Percentiles rank a stretch among this genome's conserved stretches.
These are phyloP conservation scores for Peniophora sp. DNA, from an alignment of 1,284 basidiomycete genomes.

Conservation along the genomic window DNA sequence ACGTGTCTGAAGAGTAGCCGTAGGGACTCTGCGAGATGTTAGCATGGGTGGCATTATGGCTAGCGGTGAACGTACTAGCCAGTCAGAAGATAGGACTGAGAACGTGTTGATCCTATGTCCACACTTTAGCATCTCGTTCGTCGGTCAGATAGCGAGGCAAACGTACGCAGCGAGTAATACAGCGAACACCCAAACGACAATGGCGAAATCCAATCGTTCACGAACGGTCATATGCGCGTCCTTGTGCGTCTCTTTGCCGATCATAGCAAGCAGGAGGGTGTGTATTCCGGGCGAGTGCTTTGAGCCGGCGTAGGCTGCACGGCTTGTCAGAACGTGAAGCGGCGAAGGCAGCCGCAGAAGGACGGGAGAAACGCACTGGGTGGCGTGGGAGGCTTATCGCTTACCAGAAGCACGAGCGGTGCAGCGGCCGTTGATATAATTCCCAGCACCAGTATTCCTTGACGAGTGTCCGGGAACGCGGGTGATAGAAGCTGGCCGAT, in stretches of 20 bases:
- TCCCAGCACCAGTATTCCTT: slow-evolving; percentile 54
- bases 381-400: slow-evolving; percentile 56
- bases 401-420: slow-evolving; percentile 51
- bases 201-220: slow-evolving; percentile 62
- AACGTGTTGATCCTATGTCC: slow-evolving; percentile 35
- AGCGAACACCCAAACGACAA: slow-evolving; percentile 54
- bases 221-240: slow-evolving; percentile 50
- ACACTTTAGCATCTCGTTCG: not conserved
- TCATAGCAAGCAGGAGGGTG: slow-evolving; percentile 47
- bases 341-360: not conserved
- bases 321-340: not conserved
- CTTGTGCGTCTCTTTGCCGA: slow-evolving; percentile 30
- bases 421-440: slow-evolving; percentile 55
- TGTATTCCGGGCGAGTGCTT: slow-evolving; percentile 43
- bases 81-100: slow-evolving; percentile 56
- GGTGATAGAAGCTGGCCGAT: slow-evolving; percentile 67
- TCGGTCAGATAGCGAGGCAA: not conserved
- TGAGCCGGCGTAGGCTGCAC: slow-evolving; percentile 56
- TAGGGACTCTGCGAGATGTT: slow-evolving; percentile 69
- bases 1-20: slow-evolving; percentile 56
- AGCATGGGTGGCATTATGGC: too few species aligned
- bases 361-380: slow-evolving; percentile 45
- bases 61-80: slow-evolving; percentile 53
- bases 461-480: slow-evolving; percentile 43
- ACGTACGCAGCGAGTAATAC: slow-evolving; percentile 55